phyloP scores from a whole-genome alignment of 1,284 basidiomycete species.

The Boletus albobrunnescens region DNA sequence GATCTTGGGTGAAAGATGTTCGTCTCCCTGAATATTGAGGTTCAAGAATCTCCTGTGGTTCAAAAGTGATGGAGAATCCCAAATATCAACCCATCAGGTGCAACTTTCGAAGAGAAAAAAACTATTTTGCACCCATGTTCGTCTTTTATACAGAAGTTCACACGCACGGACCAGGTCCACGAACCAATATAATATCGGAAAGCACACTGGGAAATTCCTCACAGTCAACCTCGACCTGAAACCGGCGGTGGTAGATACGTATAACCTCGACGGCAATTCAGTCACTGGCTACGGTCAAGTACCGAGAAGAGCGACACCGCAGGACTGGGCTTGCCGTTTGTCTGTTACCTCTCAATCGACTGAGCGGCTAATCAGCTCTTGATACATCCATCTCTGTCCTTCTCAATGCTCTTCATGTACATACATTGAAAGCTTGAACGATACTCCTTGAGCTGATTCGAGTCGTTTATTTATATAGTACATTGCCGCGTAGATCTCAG shows the following conservation, averaged over 20 bases:
- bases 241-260: conserved; percentile 26
- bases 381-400: conserved; percentile 39
- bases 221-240: conserved; percentile 61
- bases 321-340: conserved; percentile 69
- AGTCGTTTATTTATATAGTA: conserved; percentile 2
- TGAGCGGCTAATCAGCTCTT: conserved; percentile 67
- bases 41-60: conserved; percentile 49
- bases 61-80: conserved; percentile 41
- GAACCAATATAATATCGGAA: conserved; percentile 20
- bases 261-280: conserved; percentile 24
- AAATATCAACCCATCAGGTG: conserved; percentile 70
- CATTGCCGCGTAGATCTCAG: conserved; percentile 4
- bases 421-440: neutral
- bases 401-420: neutral
- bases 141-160: conserved; percentile 27
- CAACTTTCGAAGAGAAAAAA: conserved; percentile 52
- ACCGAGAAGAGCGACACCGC: conserved; percentile 44
- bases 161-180: conserved; percentile 55
- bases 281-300: conserved; percentile 10
- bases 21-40: conserved; percentile 46
- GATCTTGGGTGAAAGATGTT: conserved; percentile 48
- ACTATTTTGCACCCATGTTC: neutral
- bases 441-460: too few species aligned
- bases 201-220: conserved; percentile 30
- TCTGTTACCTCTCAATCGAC: conserved; percentile 43